Evolutionary conservation across 805 yeast genomes (phyloP).

Genomic region (Yamadazyma phyllophila): DNA sequence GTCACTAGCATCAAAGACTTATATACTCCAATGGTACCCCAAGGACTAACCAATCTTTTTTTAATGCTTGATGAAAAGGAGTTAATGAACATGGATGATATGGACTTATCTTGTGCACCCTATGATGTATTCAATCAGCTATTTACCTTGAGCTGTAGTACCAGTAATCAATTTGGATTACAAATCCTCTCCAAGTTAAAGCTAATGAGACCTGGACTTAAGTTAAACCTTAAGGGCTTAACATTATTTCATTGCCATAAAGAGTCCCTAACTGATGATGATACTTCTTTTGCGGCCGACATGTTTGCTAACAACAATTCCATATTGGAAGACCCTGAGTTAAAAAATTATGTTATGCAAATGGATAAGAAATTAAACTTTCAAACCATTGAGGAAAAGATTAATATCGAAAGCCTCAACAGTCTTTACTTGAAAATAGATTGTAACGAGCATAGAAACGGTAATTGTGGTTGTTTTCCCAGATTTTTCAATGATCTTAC

Average conservation of each 20-base stretch:
- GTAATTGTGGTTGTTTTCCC: conserved; percentile 26
- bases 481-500: conserved; percentile 28
- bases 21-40: conserved; percentile 25
- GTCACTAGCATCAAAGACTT: conserved; percentile 23
- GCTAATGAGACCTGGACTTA: conserved; percentile 19
- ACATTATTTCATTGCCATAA: conserved; percentile 34
- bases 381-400: conserved; percentile 19
- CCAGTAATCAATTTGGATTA: conserved; percentile 31
- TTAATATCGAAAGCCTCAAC: conserved; percentile 22
- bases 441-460: conserved; percentile 25
- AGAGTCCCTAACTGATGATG: conserved; percentile 14
- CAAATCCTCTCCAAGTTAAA: conserved; percentile 23
- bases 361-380: conserved; percentile 23
- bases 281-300: neutral
- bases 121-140: conserved; percentile 23
- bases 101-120: conserved; percentile 22
- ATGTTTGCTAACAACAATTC: neutral
- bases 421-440: conserved; percentile 29
- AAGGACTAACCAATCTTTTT: conserved; percentile 28
- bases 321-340: conserved; percentile 3
- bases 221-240: conserved; percentile 26
- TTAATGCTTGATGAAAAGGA: conserved; percentile 33
- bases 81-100: conserved; percentile 15
- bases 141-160: conserved; percentile 29
- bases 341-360: conserved; percentile 12